Conservation (phyloP, 345 rosid genomes). For the Hirschfeldia incana region DNA sequence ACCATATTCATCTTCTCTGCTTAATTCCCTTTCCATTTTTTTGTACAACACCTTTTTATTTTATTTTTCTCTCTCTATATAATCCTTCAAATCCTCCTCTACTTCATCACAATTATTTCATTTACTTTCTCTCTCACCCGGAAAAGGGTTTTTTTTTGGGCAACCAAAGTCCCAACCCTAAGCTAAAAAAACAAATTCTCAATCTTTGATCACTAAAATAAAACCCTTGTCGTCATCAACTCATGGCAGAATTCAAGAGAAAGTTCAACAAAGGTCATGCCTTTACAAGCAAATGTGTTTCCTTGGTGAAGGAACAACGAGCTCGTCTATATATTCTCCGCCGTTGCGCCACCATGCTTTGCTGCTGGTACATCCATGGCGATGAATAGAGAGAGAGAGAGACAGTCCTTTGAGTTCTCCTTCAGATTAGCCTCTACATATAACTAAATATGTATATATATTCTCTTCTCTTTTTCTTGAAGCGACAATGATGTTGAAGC, state of each 20-base stretch:
- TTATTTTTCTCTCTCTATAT: conserved; percentile 25
- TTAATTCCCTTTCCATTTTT: conserved; percentile 35
- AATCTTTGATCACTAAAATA: conserved; percentile 5
- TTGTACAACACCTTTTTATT: conserved; percentile 37
- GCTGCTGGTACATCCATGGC: conserved; percentile 70
- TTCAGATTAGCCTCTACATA: conserved; percentile 2
- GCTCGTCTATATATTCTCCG: conserved; percentile 70
- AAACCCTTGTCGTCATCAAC: conserved; percentile 18
- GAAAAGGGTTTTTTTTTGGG: conserved; percentile 12
- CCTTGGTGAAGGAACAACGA: conserved; percentile 66
- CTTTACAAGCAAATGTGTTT: conserved; percentile 68
- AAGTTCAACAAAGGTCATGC: conserved; percentile 46
- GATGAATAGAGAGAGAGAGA: conserved; percentile 45
- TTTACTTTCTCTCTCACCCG: conserved; percentile 36
- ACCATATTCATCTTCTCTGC: conserved; percentile 50
- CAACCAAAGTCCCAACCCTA: conserved; percentile 2
- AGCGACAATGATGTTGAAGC: conserved; percentile 18
- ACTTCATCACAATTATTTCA: conserved; percentile 13
- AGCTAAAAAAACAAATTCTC: conserved; percentile 9
- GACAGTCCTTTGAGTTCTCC: neutral
- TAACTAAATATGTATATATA: conserved; percentile 8
- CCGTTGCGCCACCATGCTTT: conserved; percentile 80
- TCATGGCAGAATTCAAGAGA: conserved; percentile 50
- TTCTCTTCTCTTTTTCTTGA: conserved; percentile 22
- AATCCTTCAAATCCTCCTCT: conserved; percentile 28